Evolutionary conservation across 2,329 filamentous ascomycete genomes (phyloP), one percentile per base, ranked within the genome.

Genomic region (Fusarium sp.): DNA sequence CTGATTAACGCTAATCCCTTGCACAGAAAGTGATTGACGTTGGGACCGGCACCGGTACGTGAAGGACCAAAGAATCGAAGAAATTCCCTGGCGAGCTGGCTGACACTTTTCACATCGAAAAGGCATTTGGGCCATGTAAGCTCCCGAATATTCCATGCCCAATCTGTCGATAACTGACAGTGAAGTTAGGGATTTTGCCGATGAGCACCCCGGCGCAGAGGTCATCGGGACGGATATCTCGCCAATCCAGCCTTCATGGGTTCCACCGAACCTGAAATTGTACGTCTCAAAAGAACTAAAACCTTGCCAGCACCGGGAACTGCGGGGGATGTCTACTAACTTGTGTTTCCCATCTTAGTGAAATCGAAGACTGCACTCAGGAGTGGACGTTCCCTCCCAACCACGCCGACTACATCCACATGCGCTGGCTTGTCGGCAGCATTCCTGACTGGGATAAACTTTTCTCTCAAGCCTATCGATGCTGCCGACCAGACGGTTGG

Each of bases 1-100:
- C 20, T 20, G 2, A 20, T 11, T 62, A 18, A 27, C 32, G 34
- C 14, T 13, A 8, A 14, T 9, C 5, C 6, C 32, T 35, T 23
- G 20, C n/a, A n/a, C 20, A 62, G 59, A 62, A 52, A 37, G 59
- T 39, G 1, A 62, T 62, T 37, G 59, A 62, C 4, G 30, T 62
- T 52, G 59, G 59, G 52, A 62, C 59, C 27, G 59, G 59, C 6
- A 62, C 59, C 7, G 59, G 59, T 52, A 50, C 5, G 23, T 34
- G 4, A 20, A 25, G 8, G 7, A 8, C 8, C 7, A 13, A 20
- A 30, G 25, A 27, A 27, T 27, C 25, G 25, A 27, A 27, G 25
- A 4, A 27, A 27, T 27, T 27, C 25, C 25, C 25, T 27, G 25
- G 25, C 25, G 25, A 30, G 27, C 27, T 30, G 27, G 6, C 27